phyloP scores from a whole-genome alignment of 208 protist species.

The Crithidia fasciculata region DNA sequence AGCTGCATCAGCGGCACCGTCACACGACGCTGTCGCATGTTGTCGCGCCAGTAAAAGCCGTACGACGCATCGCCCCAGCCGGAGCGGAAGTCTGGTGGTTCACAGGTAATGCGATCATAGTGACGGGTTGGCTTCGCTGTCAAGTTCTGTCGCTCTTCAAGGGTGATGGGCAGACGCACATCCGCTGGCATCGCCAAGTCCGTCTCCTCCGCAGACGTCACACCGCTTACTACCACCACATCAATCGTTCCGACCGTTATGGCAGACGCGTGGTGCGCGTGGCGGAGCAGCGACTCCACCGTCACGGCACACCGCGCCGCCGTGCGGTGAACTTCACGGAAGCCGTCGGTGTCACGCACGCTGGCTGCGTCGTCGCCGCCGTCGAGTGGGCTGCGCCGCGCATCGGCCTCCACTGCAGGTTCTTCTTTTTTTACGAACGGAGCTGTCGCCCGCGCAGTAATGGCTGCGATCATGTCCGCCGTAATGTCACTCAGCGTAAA shows the following conservation, averaged over 20 bases:
- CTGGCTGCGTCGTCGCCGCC: constrained; percentile 5
- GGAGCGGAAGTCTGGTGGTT: constrained; percentile 33
- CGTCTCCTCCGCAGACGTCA: not conserved
- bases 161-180: constrained; percentile 19
- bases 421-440: not conserved
- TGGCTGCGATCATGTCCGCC: constrained; percentile 11
- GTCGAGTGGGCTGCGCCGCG: constrained; percentile 9
- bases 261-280: constrained; percentile 30
- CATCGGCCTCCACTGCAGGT: not conserved
- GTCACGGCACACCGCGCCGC: constrained; percentile 33
- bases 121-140: not conserved
- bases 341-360: constrained; percentile 10
- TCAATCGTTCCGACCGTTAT: constrained; percentile 41
- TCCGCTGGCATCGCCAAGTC: not conserved
- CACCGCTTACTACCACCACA: constrained; percentile 19
- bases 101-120: constrained; percentile 38
- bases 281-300: constrained; percentile 35
- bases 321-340: constrained; percentile 21
- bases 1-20: constrained; percentile 34
- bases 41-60: constrained; percentile 59
- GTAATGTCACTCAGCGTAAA: constrained; percentile 26
- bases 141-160: constrained; percentile 6
- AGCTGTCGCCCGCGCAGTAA: not conserved
- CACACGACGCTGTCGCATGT: constrained; percentile 56
- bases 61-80: constrained; percentile 33